Evolutionary conservation across 2,329 filamentous ascomycete genomes (phyloP).

Genomic region (Pestalotiopsis sp.): DNA sequence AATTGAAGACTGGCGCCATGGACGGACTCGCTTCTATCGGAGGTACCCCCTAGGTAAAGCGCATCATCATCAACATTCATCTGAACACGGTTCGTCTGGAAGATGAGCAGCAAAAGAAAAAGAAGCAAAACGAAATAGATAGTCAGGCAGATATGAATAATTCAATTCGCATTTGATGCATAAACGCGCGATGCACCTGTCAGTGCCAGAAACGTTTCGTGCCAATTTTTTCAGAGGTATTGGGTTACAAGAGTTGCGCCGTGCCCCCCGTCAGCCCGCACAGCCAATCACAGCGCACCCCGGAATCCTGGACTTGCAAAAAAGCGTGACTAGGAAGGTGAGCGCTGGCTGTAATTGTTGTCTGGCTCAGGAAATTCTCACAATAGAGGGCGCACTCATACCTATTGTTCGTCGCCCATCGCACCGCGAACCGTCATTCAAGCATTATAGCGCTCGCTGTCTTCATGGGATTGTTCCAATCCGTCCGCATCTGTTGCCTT

Average conservation of each 20-base stretch:
- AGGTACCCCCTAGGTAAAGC: not conserved
- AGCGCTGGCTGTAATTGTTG: slow-evolving; percentile 23
- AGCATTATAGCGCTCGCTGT: not conserved
- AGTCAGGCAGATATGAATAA: not conserved
- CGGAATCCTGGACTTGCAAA: slow-evolving; percentile 3
- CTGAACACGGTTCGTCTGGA: not conserved
- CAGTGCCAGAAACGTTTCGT: slow-evolving; percentile 2
- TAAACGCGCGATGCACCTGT: not conserved
- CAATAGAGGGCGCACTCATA: slow-evolving; percentile 22
- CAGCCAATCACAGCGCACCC: not conserved
- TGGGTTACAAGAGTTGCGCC: slow-evolving; percentile 2
- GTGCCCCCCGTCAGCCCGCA: not conserved
- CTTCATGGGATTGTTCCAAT: slow-evolving; percentile 13
- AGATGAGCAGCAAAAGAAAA: not conserved
- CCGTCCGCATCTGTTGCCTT: slow-evolving; percentile 5
- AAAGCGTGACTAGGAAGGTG: slow-evolving; percentile 14
- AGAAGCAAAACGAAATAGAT: not conserved
- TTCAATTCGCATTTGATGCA: not conserved
- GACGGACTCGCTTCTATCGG: not conserved
- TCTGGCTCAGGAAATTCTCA: slow-evolving; percentile 30
- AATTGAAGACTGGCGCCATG: not conserved
- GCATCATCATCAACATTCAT: not conserved
- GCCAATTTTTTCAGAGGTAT: slow-evolving; percentile 9
- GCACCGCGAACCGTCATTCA: slow-evolving; percentile 10
- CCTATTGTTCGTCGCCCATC: slow-evolving; percentile 19